These are phyloP conservation scores for Meredithiella fracta DNA, from an alignment of 2,329 filamentous ascomycete genomes.

Conservation along the genomic window DNA sequence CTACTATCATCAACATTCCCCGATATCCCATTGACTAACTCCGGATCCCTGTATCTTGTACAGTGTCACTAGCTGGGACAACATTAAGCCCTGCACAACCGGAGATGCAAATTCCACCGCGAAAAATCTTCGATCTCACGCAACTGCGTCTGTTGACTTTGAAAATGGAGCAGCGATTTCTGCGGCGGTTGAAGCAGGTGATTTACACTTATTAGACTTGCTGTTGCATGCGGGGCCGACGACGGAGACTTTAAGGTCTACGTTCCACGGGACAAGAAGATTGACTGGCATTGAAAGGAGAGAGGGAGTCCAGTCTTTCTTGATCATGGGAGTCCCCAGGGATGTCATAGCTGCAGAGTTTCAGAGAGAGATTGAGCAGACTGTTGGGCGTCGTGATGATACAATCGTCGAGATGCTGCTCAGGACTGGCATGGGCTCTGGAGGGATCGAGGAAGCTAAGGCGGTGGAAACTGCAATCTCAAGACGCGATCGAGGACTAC, in stretches of 20 bases:
- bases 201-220: slow-evolving; percentile 27
- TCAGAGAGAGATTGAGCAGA: slow-evolving; percentile 35
- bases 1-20: slow-evolving; percentile 29
- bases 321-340: slow-evolving; percentile 31
- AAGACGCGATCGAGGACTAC: slow-evolving; percentile 30
- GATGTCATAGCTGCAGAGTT: slow-evolving; percentile 32
- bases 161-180: slow-evolving; percentile 35
- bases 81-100: slow-evolving; percentile 18
- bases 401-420: slow-evolving; percentile 36
- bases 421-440: slow-evolving; percentile 28
- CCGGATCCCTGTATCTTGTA: slow-evolving; percentile 7
- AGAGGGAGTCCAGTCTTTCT: slow-evolving; percentile 32
- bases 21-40: slow-evolving; percentile 11
- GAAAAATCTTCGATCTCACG: slow-evolving; percentile 23
- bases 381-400: slow-evolving; percentile 31
- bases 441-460: slow-evolving; percentile 37
- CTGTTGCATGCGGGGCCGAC: slow-evolving; percentile 33
- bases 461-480: slow-evolving; percentile 31
- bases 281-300: slow-evolving; percentile 29
- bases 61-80: slow-evolving; percentile 13
- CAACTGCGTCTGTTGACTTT: slow-evolving; percentile 35
- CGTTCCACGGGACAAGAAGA: slow-evolving; percentile 32
- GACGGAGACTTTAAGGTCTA: slow-evolving; percentile 29
- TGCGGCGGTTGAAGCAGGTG: slow-evolving; percentile 30
- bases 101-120: slow-evolving; percentile 16